Conservation (phyloP, 2,329 filamentous ascomycete genomes). For the Clathrospora elynae region DNA sequence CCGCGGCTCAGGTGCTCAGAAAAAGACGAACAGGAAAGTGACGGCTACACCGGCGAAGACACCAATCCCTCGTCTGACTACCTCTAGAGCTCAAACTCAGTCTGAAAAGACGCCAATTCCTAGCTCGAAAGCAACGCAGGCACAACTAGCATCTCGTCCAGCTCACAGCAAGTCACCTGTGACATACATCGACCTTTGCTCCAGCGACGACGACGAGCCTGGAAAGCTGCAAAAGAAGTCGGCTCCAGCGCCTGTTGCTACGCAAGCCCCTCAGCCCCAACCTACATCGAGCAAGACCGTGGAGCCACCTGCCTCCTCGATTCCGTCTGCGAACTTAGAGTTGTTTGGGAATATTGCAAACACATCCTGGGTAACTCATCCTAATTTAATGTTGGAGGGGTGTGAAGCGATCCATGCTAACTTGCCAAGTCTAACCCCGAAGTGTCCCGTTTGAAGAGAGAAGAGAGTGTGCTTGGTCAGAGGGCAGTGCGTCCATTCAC, state of each 20-base stretch:
- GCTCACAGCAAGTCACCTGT: neutral
- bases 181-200: slow-evolving; percentile 15
- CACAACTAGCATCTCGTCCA: neutral
- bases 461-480: neutral
- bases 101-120: neutral
- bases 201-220: slow-evolving; percentile 12
- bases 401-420: neutral
- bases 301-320: neutral
- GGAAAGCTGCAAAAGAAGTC: neutral
- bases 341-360: neutral
- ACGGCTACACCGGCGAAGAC: no score
- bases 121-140: neutral
- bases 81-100: no score
- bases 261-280: neutral
- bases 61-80: no score
- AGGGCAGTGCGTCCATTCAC: neutral
- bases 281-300: neutral
- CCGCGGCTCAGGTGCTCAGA: no score
- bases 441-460: no score
- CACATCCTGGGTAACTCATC: neutral
- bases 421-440: neutral
- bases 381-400: neutral
- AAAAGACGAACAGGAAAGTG: neutral
- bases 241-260: neutral
- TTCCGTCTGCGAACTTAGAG: slow-evolving; percentile 2